Conservation (phyloP, 108 stramenopile genomes). For the Skeletonema potamos region DNA sequence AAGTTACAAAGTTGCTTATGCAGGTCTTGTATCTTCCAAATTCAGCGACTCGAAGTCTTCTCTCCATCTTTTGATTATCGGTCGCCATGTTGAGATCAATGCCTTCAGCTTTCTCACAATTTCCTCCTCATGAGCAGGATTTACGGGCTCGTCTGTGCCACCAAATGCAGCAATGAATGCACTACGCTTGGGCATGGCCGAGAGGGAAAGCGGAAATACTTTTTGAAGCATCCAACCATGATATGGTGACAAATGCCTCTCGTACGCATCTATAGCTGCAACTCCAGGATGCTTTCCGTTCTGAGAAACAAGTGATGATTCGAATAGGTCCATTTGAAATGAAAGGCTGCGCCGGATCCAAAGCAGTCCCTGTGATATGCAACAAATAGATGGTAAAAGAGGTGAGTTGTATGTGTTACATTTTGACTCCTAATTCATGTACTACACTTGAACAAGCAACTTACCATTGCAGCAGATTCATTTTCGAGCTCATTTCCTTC, state of each 20-base stretch:
- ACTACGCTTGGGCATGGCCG: constrained; percentile 23
- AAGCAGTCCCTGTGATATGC: not conserved
- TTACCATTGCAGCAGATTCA: constrained; percentile 6
- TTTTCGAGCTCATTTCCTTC: not conserved
- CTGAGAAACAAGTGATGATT: not conserved
- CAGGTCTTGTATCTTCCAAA: constrained; percentile 47
- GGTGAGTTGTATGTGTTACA: not conserved
- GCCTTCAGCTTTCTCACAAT: constrained; percentile 34
- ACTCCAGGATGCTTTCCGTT: not conserved
- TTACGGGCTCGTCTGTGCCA: constrained; percentile 41
- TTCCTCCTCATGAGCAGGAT: constrained; percentile 17
- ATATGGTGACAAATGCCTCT: constrained; percentile 2
- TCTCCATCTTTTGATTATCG: constrained; percentile 43
- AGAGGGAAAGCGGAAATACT: constrained; percentile 31
- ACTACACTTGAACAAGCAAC: not conserved
- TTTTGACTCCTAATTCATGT: not conserved
- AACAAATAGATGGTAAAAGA: not conserved
- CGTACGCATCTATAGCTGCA: constrained; percentile 23
- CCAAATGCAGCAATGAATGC: constrained; percentile 42
- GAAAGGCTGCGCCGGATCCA: constrained; percentile 3
- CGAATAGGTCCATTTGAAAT: not conserved
- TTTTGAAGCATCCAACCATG: constrained; percentile 41
- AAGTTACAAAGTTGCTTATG: constrained; percentile 1
- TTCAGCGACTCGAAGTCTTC: constrained; percentile 42
- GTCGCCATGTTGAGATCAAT: constrained; percentile 35